Conservation (phyloP, 495 filamentous ascomycete genomes). For the Daldinia childiae region DNA sequence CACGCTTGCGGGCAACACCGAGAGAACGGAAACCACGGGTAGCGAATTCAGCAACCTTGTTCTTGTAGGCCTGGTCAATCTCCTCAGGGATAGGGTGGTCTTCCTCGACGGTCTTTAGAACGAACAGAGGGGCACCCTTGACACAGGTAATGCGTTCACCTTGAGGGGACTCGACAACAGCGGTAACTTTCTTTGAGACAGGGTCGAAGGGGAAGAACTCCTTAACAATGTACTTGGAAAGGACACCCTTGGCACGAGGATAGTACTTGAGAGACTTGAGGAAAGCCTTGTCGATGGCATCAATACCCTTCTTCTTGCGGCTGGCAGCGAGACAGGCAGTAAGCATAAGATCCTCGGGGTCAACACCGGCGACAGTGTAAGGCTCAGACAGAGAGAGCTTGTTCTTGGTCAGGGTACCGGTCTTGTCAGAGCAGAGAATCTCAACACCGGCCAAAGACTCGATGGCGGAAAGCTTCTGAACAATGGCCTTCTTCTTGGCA, state of each 20-base stretch:
- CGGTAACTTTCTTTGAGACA: conserved; percentile 91
- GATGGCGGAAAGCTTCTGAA: conserved; percentile 94
- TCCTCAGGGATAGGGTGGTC: conserved; percentile 78
- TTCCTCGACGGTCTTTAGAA: conserved; percentile 83
- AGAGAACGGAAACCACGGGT: conserved; percentile 91
- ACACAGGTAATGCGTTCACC: conserved; percentile 86
- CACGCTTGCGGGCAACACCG: conserved; percentile 88
- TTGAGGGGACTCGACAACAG: conserved; percentile 80
- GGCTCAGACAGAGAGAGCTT: conserved; percentile 87
- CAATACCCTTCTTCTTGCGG: conserved; percentile 93
- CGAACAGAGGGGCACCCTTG: conserved; percentile 89
- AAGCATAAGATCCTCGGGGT: conserved; percentile 85
- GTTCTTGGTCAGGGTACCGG: conserved; percentile 92
- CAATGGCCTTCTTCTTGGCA: conserved; percentile 94
- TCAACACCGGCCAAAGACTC: conserved; percentile 95
- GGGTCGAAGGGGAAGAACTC: conserved; percentile 92
- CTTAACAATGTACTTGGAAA: conserved; percentile 78
- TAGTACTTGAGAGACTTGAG: conserved; percentile 83
- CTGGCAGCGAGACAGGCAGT: conserved; percentile 91
- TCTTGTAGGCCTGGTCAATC: conserved; percentile 82
- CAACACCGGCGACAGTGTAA: conserved; percentile 80
- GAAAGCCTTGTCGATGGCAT: conserved; percentile 95
- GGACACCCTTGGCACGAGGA: conserved; percentile 76
- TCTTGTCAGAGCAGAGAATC: conserved; percentile 98
- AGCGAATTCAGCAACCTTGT: conserved; percentile 90